These are phyloP conservation scores for Stylonectria norvegica DNA, from an alignment of 2,329 filamentous ascomycete species.

Conservation along the genomic window DNA sequence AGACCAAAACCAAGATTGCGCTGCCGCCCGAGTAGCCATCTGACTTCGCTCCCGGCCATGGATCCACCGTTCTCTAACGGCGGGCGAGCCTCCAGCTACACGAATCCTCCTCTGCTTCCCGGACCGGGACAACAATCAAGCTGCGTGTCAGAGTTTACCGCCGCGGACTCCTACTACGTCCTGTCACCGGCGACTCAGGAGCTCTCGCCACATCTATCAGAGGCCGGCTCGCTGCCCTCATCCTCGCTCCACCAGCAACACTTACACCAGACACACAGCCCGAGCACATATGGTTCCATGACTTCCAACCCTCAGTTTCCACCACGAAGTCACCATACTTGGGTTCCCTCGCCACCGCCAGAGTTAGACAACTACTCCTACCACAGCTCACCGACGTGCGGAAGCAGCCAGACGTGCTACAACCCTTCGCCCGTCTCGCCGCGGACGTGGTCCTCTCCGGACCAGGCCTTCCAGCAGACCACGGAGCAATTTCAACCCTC, in stretches of 20 bases:
- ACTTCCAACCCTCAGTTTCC: slow-evolving; percentile 22
- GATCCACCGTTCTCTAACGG: slow-evolving; percentile 28
- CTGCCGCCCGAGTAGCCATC: slow-evolving; percentile 13
- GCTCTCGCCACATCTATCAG: slow-evolving; percentile 22
- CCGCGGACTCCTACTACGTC: slow-evolving; percentile 24
- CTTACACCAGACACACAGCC: slow-evolving; percentile 15
- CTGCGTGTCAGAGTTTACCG: slow-evolving; percentile 25
- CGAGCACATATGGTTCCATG: slow-evolving; percentile 21
- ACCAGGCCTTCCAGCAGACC: slow-evolving; percentile 17
- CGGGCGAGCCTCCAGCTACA: slow-evolving; percentile 32
- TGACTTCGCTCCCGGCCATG: slow-evolving; percentile 22
- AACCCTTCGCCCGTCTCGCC: slow-evolving; percentile 33
- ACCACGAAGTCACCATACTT: slow-evolving; percentile 23
- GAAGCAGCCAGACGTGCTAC: slow-evolving; percentile 24
- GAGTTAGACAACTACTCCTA: slow-evolving; percentile 37
- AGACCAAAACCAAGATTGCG: slow-evolving; percentile 22
- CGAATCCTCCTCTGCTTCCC: slow-evolving; percentile 23
- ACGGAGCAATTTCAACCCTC: slow-evolving; percentile 17
- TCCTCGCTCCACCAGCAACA: slow-evolving; percentile 15
- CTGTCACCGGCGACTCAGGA: slow-evolving; percentile 20
- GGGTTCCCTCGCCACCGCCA: slow-evolving; percentile 38
- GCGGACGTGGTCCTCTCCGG: slow-evolving; percentile 33
- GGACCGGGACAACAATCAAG: slow-evolving; percentile 28
- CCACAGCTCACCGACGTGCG: slow-evolving; percentile 31
- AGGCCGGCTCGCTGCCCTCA: slow-evolving; percentile 19